Base-by-base conservation (phyloP, 1,284 basidiomycete genomes). In the Mycena citricolor region DNA sequence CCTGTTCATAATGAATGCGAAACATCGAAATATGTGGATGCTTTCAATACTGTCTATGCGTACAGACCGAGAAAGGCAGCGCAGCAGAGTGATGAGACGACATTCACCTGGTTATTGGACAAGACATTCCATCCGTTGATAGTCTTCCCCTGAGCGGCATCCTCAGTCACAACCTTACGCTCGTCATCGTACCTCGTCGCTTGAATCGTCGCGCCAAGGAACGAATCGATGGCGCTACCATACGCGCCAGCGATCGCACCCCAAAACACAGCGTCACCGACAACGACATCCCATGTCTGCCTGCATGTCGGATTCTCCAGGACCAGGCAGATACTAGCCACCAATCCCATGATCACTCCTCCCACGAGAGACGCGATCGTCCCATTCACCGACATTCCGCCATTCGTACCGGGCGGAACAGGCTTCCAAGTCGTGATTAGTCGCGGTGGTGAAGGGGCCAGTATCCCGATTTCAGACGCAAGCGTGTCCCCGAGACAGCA, bases 351-450 rank as follows among this genome's bases (percentile, higher is more conserved):
- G 2, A 85, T 57, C 1, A 73, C 58, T 1, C 94, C 94, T 1
- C 94, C 94, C 1, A 73, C 59, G 2, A 84, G 65, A 2, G 89
- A 91, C 8, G 85, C 83, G 2, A 79, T 49, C 0, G 90, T 89
- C 7, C 94, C 94, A 32, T 79, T 74, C 0, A 74, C 42, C 1
- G 89, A 89, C 51, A 97, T 76, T 1, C 78, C 94, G 8, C 94
- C 94, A 60, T 98, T 97, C 2, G 94, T 97, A 1, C 94, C 94
- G 0, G 86, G 84, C 1, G 93, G 93, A 0, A 94, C 90, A 0
- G 66, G 54, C 44, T 72, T 71, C 34, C 85, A 62, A 2, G 86
- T 91, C 2, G 90, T 90, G 55, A 92, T 77, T 22, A 94, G 76
- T 30, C 80, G 63, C 0, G 93, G 93, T 4, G 72, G 72, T 4